phyloP scores from a whole-genome alignment of 306 rosid species.

The Argentina anserina region DNA sequence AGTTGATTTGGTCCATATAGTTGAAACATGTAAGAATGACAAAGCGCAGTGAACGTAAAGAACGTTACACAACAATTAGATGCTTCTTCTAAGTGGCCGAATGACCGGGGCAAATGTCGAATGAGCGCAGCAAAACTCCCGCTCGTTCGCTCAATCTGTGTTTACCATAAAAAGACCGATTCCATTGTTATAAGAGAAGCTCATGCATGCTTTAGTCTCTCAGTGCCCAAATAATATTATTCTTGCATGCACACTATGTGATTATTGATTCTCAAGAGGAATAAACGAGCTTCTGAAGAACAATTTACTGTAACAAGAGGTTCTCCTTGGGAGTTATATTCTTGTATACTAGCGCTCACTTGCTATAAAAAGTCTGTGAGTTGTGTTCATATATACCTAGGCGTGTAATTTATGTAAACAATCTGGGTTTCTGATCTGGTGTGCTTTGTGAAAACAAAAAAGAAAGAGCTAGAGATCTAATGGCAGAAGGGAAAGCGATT shows the following conservation, averaged over 20 bases:
- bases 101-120: slow-evolving; percentile 1
- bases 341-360: slow-evolving; percentile 10
- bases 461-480: background rate
- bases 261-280: background rate
- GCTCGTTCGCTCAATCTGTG: slow-evolving; percentile 11
- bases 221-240: background rate
- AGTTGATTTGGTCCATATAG: background rate
- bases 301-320: background rate
- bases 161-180: background rate
- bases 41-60: slow-evolving; percentile 2
- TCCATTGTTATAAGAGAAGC: background rate
- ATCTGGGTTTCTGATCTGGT: background rate
- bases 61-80: background rate
- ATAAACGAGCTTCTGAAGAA: background rate
- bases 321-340: background rate
- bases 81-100: slow-evolving; percentile 2
- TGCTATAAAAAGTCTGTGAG: background rate
- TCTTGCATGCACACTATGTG: background rate
- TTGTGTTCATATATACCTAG: background rate
- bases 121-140: background rate
- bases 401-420: background rate
- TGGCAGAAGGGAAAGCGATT: slow-evolving; percentile 15
- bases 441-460: background rate
- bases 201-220: background rate
- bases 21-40: background rate